Conservation (phyloP, 1,284 basidiomycete species). For the Microbotryomycetes sp. region DNA sequence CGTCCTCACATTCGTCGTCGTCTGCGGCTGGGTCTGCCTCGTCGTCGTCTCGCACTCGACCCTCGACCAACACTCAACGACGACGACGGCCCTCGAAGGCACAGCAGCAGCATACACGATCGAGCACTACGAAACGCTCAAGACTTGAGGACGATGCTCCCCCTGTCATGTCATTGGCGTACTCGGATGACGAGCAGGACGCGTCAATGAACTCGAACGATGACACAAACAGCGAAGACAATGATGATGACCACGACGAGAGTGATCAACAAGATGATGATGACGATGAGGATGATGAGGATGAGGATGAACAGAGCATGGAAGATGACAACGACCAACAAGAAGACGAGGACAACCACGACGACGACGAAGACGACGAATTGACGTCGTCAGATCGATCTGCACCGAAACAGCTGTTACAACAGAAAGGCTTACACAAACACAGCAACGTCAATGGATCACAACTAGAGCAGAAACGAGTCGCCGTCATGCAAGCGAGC, state of each 20-base stretch:
- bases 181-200: too few species aligned
- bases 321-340: constrained; percentile 17
- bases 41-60: not conserved
- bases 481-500: constrained; percentile 86
- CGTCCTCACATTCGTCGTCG: not conserved
- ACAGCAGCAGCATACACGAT: not conserved
- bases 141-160: not conserved
- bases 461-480: constrained; percentile 70
- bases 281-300: not conserved
- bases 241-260: constrained; percentile 32
- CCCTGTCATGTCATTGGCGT: not conserved
- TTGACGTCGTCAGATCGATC: constrained; percentile 37
- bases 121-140: constrained; percentile 3
- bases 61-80: not conserved
- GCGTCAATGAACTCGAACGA: too few species aligned
- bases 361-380: constrained; percentile 25
- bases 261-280: constrained; percentile 8
- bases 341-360: constrained; percentile 18
- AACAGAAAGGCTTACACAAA: constrained; percentile 57
- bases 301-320: not conserved
- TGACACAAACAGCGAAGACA: not conserved
- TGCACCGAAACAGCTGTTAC: not conserved
- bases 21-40: not conserved
- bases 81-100: too few species aligned
- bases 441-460: too few species aligned